phyloP scores from a whole-genome alignment of 192 early-diverging fungal genomes.

The Entomortierella parvispora region DNA sequence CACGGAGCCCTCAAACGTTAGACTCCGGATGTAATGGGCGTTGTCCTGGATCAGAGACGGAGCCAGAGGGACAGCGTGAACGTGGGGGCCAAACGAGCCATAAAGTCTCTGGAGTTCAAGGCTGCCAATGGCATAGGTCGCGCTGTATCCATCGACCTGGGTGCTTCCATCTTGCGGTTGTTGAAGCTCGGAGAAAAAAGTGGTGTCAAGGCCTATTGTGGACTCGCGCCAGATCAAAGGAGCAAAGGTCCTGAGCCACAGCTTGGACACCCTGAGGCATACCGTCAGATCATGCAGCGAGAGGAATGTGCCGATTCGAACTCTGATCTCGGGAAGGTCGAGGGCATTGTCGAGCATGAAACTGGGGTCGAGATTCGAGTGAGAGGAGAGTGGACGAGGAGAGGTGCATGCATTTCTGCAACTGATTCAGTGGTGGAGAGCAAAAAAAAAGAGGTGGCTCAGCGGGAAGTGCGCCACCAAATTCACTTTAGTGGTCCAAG shows the following conservation, averaged over 20 bases:
- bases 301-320: conserved; percentile 16
- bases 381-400: not conserved
- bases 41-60: not conserved
- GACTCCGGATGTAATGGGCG: conserved; percentile 6
- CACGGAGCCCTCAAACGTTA: not conserved
- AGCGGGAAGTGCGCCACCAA: too few relatives aligned
- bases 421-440: not conserved
- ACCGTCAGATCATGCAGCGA: conserved; percentile 3
- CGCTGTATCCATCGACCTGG: too few relatives aligned
- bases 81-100: not conserved
- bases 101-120: too few relatives aligned
- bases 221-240: conserved; percentile 20
- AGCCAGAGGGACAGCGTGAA: not conserved
- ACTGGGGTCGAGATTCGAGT: too few relatives aligned
- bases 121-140: too few relatives aligned
- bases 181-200: not conserved
- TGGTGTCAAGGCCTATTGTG: too few relatives aligned
- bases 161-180: too few relatives aligned
- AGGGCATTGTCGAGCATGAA: conserved; percentile 10
- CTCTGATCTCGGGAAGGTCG: conserved; percentile 24
- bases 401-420: not conserved
- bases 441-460: too few relatives aligned
- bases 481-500: too few relatives aligned
- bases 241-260: conserved; percentile 19
- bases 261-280: conserved; percentile 7